These are phyloP conservation scores for Pyrus communis DNA, from an alignment of 306 rosid species.

Conservation along the genomic window DNA sequence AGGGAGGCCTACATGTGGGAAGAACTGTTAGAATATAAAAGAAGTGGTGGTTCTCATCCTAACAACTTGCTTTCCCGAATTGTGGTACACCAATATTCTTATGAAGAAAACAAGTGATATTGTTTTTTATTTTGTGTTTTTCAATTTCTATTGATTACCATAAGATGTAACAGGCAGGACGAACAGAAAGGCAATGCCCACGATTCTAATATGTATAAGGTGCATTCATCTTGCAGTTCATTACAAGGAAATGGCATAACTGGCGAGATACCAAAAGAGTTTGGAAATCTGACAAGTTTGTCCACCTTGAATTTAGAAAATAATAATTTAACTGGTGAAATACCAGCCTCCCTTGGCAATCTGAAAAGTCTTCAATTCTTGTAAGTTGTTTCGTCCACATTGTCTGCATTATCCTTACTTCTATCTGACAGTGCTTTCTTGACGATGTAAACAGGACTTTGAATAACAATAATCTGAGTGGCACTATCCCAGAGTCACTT, in stretches of 20 bases:
- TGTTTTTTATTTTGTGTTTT: not conserved
- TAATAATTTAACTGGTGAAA: conserved; percentile 69
- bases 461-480: conserved; percentile 69
- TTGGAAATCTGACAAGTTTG: conserved; percentile 69
- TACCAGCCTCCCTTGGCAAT: conserved; percentile 80
- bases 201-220: conserved; percentile 5
- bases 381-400: conserved; percentile 44
- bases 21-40: not conserved
- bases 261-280: conserved; percentile 70
- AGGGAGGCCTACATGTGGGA: not conserved
- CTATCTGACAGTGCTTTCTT: conserved; percentile 19
- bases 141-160: not conserved
- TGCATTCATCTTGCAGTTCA: conserved; percentile 43
- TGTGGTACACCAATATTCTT: not conserved
- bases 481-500: conserved; percentile 78
- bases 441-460: conserved; percentile 56
- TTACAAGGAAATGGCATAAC: conserved; percentile 80
- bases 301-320: conserved; percentile 66
- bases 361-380: conserved; percentile 72
- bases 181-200: not conserved
- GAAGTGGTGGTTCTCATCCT: not conserved
- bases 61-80: not conserved
- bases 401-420: conserved; percentile 10
- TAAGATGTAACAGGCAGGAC: not conserved
- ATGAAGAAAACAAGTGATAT: not conserved